These are phyloP conservation scores for Penicillium silybi DNA, from an alignment of 495 filamentous ascomycete species.

Conservation along the genomic window DNA sequence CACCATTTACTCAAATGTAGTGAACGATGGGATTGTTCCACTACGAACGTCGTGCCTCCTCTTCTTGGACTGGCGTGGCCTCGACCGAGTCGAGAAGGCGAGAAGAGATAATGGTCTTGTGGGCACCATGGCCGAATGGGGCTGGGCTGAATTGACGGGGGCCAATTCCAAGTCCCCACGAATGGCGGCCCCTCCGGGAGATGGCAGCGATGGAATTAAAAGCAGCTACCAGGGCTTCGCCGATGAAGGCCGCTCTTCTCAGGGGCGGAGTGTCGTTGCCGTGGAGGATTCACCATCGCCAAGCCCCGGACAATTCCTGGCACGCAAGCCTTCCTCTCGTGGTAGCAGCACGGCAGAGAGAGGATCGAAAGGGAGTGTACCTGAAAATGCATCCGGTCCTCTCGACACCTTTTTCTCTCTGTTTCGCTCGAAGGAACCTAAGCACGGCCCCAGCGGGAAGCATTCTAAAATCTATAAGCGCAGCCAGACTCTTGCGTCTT, in stretches of 20 bases:
- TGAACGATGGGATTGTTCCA: slow-evolving; percentile 97
- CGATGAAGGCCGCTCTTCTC: background rate
- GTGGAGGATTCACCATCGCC: slow-evolving; percentile 14
- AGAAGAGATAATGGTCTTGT: slow-evolving; percentile 86
- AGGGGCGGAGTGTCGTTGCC: background rate
- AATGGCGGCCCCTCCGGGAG: slow-evolving; percentile 25
- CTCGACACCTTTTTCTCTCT: slow-evolving; percentile 63
- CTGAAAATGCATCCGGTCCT: slow-evolving; percentile 34
- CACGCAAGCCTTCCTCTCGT: slow-evolving; percentile 2
- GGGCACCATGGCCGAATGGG: slow-evolving; percentile 87
- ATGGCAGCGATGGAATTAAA: slow-evolving; percentile 16
- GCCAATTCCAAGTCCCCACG: slow-evolving; percentile 60
- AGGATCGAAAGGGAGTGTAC: slow-evolving; percentile 7
- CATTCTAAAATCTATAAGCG: slow-evolving; percentile 71
- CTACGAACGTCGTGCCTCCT: slow-evolving; percentile 89
- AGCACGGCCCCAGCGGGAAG: slow-evolving; percentile 36
- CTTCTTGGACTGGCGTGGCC: slow-evolving; percentile 95
- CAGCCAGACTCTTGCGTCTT: slow-evolving; percentile 63
- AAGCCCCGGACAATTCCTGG: slow-evolving; percentile 19
- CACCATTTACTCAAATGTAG: slow-evolving; percentile 94
- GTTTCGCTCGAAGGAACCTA: slow-evolving; percentile 46
- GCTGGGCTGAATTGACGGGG: slow-evolving; percentile 91
- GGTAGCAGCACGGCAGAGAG: slow-evolving; percentile 3
- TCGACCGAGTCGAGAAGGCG: slow-evolving; percentile 91
- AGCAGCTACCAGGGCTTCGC: background rate